These are phyloP conservation scores for Thecaphora frezii DNA, from an alignment of 1,284 basidiomycete species.

Conservation along the genomic window DNA sequence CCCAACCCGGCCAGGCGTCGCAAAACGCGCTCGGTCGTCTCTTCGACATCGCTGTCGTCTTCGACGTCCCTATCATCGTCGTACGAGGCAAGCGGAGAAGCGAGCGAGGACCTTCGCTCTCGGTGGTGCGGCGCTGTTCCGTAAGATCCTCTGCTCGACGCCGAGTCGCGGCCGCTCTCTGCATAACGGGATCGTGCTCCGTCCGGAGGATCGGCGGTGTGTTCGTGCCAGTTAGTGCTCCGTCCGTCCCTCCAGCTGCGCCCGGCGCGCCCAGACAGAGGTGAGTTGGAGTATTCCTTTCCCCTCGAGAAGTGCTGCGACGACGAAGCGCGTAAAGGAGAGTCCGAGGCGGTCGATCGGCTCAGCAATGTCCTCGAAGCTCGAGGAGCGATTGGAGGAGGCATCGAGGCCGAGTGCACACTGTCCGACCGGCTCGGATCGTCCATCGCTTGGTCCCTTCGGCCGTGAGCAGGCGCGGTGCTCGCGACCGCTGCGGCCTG, in stretches of 20 bases:
- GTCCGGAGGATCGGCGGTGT: too few relatives aligned
- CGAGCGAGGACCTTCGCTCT: too few relatives aligned
- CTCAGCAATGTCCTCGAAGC: neutral
- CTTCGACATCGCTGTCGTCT: neutral
- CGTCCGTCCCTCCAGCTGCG: neutral
- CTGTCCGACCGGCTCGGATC: neutral
- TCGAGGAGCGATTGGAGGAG: neutral
- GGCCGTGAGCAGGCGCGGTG: too few relatives aligned
- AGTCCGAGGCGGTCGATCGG: neutral
- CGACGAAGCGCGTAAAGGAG: neutral
- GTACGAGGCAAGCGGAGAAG: too few relatives aligned
- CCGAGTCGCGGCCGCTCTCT: too few relatives aligned
- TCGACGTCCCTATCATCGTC: constrained; percentile 7
- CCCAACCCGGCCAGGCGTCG: constrained; percentile 11
- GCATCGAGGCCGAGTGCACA: neutral
- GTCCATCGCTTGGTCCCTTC: too few relatives aligned
- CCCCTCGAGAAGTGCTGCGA: neutral
- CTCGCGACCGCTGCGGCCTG: too few relatives aligned
- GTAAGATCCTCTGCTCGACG: neutral
- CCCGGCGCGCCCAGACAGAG: neutral
- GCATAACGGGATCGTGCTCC: neutral
- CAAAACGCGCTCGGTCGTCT: constrained; percentile 19
- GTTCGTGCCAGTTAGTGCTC: too few relatives aligned
- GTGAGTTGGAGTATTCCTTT: neutral
- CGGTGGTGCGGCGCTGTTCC: too few relatives aligned